Evolutionary conservation across 106 monocot species (phyloP).

Genomic region (Cymbidium sinense): DNA sequence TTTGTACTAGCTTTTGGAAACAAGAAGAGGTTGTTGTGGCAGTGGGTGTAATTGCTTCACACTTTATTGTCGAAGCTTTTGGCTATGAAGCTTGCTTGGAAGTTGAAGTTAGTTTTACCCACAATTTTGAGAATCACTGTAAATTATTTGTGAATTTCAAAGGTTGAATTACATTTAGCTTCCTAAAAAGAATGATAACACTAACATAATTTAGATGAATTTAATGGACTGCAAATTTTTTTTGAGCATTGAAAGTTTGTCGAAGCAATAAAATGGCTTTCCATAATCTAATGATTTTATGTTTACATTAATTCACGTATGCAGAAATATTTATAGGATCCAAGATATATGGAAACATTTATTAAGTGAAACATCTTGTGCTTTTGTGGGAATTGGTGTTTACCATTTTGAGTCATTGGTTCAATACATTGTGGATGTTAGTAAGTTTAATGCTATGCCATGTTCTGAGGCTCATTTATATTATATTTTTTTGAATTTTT

Average conservation of each 20-base stretch:
- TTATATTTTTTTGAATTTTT: not conserved
- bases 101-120: not conserved
- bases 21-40: slow-evolving; percentile 88
- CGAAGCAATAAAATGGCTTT: slow-evolving; percentile 1
- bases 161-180: not conserved
- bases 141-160: not conserved
- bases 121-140: not conserved
- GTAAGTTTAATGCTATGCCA: not conserved
- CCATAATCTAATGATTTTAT: not conserved
- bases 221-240: not conserved
- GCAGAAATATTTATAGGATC: not conserved
- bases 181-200: not conserved
- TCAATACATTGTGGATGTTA: not conserved
- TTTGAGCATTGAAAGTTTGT: not conserved
- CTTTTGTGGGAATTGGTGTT: not conserved
- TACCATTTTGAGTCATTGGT: not conserved
- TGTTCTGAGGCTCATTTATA: not conserved
- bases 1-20: slow-evolving; percentile 82
- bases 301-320: not conserved
- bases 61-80: slow-evolving; percentile 85
- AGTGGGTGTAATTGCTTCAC: slow-evolving; percentile 99
- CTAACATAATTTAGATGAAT: not conserved
- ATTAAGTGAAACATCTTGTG: not conserved
- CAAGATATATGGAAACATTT: not conserved
- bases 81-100: slow-evolving; percentile 83